Conservation (phyloP, 1,139 yeast genomes). For the Chernovozyma sophiae-reginae region DNA sequence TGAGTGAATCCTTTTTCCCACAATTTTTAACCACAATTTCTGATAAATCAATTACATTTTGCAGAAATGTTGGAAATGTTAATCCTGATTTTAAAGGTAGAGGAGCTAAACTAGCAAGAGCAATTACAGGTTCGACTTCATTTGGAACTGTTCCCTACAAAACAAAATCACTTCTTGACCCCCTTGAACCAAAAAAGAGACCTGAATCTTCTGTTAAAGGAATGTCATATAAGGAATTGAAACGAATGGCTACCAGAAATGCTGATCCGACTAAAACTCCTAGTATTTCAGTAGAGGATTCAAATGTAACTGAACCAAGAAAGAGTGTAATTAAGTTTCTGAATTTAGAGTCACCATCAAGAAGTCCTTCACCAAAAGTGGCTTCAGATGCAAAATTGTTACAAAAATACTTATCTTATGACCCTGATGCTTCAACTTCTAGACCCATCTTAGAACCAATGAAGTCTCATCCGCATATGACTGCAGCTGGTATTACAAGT, state of each 20-base stretch:
- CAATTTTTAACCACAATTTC: slow-evolving; percentile 31
- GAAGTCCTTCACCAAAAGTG: slow-evolving; percentile 2
- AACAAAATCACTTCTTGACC: slow-evolving; percentile 39
- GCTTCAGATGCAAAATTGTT: slow-evolving; percentile 10
- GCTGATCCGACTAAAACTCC: slow-evolving; percentile 2
- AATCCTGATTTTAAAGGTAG: slow-evolving; percentile 41
- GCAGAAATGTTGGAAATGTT: slow-evolving; percentile 33
- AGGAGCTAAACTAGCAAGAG: slow-evolving; percentile 45
- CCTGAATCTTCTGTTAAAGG: slow-evolving; percentile 10
- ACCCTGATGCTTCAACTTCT: slow-evolving; percentile 20
- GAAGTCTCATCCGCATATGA: slow-evolving; percentile 40
- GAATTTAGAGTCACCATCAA: slow-evolving; percentile 4
- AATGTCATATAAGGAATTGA: slow-evolving; percentile 36
- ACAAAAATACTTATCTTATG: slow-evolving; percentile 29
- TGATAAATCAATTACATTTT: slow-evolving; percentile 35
- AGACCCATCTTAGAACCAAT: slow-evolving; percentile 34
- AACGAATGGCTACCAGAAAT: slow-evolving; percentile 17
- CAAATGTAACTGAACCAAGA: slow-evolving; percentile 4
- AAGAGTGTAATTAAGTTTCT: slow-evolving; percentile 5
- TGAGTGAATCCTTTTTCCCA: slow-evolving; percentile 29
- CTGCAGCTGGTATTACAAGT: slow-evolving; percentile 7
- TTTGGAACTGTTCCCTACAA: slow-evolving; percentile 40
- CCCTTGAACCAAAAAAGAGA: slow-evolving; percentile 20
- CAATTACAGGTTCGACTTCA: slow-evolving; percentile 42
- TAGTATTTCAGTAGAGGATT: neutral